A percentile compares a stretch with the other conserved stretches of the same genome.
Conservation (phyloP, 148 eudicot species). For the Arbutus unedo region DNA sequence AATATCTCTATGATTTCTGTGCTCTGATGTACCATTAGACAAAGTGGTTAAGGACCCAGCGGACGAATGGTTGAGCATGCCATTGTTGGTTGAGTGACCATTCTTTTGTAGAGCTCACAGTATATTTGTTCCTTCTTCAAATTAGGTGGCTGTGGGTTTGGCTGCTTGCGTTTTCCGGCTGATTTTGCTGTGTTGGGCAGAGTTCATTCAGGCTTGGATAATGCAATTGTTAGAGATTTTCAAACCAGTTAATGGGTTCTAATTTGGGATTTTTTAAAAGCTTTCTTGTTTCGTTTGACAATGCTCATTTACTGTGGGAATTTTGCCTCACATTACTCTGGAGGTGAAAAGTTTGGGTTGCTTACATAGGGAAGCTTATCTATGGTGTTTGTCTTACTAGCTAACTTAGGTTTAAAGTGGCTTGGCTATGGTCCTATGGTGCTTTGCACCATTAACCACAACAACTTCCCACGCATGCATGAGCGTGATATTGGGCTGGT, state of each 20-base stretch:
- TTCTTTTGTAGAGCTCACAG: background rate
- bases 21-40: background rate
- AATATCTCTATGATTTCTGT: slow-evolving; percentile 9
- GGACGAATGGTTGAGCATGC: background rate
- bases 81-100: background rate
- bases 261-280: no score
- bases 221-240: background rate
- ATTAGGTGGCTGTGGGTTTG: background rate
- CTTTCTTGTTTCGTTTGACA: no score
- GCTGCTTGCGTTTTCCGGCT: slow-evolving; percentile 6
- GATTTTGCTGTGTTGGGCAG: background rate
- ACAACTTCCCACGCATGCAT: no score
- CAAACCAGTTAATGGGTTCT: no score
- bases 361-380: no score
- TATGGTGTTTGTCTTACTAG: no score
- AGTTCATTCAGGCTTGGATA: slow-evolving; percentile 5
- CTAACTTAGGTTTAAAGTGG: no score
- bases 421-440: no score
- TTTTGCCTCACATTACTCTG: no score
- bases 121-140: background rate
- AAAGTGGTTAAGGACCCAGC: slow-evolving; percentile 9
- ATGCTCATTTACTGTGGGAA: no score
- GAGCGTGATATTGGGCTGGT: slow-evolving; percentile 37
- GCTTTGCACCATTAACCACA: no score
- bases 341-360: no score